Percentiles rank a stretch among this genome's conserved stretches.
Evolutionary conservation across 345 rosid genomes (phyloP).

Genomic region (Camelina laxa): DNA sequence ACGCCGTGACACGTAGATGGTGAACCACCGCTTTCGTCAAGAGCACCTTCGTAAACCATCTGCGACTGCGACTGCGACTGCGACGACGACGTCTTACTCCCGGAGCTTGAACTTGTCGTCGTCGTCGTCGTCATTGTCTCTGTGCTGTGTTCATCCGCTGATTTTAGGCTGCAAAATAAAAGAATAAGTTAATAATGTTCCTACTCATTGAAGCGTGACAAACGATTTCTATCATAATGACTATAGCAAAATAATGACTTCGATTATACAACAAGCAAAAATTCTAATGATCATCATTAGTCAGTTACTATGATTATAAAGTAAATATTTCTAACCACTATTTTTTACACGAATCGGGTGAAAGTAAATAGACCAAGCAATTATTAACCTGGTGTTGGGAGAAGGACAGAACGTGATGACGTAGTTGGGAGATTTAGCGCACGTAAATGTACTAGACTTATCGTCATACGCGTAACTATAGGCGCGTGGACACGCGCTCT

Average conservation of each 20-base stretch:
- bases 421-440: conserved; percentile 66
- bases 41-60: conserved; percentile 69
- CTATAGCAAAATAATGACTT: not conserved
- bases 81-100: conserved; percentile 2
- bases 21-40: conserved; percentile 52
- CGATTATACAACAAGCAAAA: conserved; percentile 7
- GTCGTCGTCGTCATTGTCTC: conserved; percentile 1
- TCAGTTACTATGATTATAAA: not conserved
- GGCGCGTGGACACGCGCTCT: conserved; percentile 79
- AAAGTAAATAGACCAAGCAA: not conserved
- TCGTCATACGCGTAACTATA: conserved; percentile 98
- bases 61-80: conserved; percentile 15
- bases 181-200: not conserved
- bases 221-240: too few relatives aligned
- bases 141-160: conserved; percentile 48
- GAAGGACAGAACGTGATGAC: conserved; percentile 83
- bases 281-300: not conserved
- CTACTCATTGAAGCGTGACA: conserved; percentile 14
- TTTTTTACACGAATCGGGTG: not conserved
- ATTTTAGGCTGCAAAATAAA: conserved; percentile 59
- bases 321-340: not conserved
- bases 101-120: conserved; percentile 8
- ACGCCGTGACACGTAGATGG: conserved; percentile 23
- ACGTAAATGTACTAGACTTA: conserved; percentile 84
- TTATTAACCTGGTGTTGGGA: conserved; percentile 68